Percentiles rank a stretch among this genome's conserved stretches.
phyloP scores from a whole-genome alignment of 1,284 basidiomycete genomes.

The Ustilago cynodontis region DNA sequence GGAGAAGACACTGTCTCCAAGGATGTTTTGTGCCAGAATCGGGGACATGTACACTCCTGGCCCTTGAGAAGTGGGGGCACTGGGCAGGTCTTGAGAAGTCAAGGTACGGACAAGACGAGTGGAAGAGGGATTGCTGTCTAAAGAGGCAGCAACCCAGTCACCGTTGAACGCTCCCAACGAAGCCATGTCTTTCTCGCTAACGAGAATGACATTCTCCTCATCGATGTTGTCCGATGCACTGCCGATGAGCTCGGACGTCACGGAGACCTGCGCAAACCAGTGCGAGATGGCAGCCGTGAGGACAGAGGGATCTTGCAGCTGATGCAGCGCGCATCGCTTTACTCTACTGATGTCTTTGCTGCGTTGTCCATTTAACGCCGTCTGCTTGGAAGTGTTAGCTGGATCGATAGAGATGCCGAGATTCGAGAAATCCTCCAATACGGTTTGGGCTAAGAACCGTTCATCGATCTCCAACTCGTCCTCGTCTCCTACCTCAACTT shows the following conservation, averaged over 20 bases:
- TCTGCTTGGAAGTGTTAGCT: constrained; percentile 3
- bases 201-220: constrained; percentile 56
- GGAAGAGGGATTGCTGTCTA: constrained; percentile 10
- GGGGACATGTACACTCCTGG: constrained; percentile 50
- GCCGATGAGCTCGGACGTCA: constrained; percentile 19
- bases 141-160: constrained; percentile 80
- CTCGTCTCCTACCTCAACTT: constrained; percentile 36
- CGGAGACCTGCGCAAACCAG: constrained; percentile 38
- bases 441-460: constrained; percentile 57
- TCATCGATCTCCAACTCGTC: constrained; percentile 57
- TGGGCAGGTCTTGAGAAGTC: constrained; percentile 19
- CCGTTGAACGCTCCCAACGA: constrained; percentile 82
- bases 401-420: constrained; percentile 44
- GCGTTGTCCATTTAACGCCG: neutral
- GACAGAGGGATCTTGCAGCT: constrained; percentile 31
- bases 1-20: constrained; percentile 36
- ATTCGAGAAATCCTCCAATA: constrained; percentile 53
- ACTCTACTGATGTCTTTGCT: constrained; percentile 18
- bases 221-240: constrained; percentile 53
- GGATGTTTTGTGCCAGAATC: constrained; percentile 58
- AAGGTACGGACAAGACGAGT: constrained; percentile 58
- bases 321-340: constrained; percentile 26
- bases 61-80: neutral
- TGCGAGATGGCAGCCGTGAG: constrained; percentile 43
- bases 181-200: constrained; percentile 74